Evolutionary conservation across 306 rosid species (phyloP).

Genomic region (Pterocarpus macrocarpus): DNA sequence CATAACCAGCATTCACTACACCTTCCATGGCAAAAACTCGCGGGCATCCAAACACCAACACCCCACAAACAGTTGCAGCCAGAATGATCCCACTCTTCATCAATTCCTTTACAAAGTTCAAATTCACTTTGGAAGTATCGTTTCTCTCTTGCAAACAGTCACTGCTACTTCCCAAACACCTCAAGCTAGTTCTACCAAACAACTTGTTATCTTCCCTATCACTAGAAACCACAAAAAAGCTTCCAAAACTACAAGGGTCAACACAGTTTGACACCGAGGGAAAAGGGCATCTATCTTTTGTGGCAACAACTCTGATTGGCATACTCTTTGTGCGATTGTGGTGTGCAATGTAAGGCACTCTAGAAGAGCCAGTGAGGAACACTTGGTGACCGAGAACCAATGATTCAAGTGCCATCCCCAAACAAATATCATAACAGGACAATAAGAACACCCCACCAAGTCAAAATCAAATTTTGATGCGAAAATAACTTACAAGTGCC

Average conservation of each 20-base stretch:
- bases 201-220: conserved; percentile 27
- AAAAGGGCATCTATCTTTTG: conserved; percentile 44
- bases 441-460: conserved; percentile 29
- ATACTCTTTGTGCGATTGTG: conserved; percentile 43
- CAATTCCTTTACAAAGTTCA: conserved; percentile 52
- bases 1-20: conserved; percentile 74
- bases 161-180: conserved; percentile 49
- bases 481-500: neutral
- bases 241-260: conserved; percentile 40
- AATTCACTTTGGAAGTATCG: conserved; percentile 51
- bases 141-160: conserved; percentile 45
- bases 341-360: conserved; percentile 35
- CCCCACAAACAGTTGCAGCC: conserved; percentile 75
- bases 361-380: conserved; percentile 42
- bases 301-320: conserved; percentile 46
- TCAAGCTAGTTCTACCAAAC: conserved; percentile 53
- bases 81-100: conserved; percentile 69
- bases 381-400: conserved; percentile 48
- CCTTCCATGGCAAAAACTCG: conserved; percentile 78
- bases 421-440: conserved; percentile 40
- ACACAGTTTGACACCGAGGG: conserved; percentile 47
- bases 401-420: conserved; percentile 54
- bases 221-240: conserved; percentile 34
- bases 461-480: conserved; percentile 45
- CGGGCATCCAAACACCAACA: conserved; percentile 68